Evolutionary conservation across 768 basidiomycete species (phyloP), one percentile per base, ranked within the genome.

Genomic region (Cantharellus cinnabarinus): DNA sequence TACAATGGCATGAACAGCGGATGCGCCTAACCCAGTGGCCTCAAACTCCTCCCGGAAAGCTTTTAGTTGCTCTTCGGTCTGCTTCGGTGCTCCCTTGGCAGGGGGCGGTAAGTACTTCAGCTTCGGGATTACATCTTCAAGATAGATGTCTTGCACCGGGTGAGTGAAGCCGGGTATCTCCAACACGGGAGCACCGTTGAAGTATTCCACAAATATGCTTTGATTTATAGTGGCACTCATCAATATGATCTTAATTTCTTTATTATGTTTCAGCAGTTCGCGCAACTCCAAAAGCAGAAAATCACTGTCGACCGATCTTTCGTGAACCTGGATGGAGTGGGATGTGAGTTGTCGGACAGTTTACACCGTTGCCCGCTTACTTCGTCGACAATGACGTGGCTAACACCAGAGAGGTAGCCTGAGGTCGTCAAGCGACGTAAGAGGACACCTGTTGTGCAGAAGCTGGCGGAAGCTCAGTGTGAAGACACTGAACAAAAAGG

Each of bases 151-250:
- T 41, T 73, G 73, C 3, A 94, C 83, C 2, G 86, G 88, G 67
- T 85, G 74, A 1, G 84, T 78, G 64, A 80, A 79, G 1, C 93
- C 93, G 2, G 89, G 88, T 37, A 97, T 95, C 37, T 75, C 77
- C 58, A 95, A 71, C 53, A 87, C 73, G 0, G 93, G 89, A 2
- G 89, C 89, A 29, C 77, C 75, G 56, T 79, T 68, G 66, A 94
- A 95, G 68, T 97, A 97, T 59, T 77, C 75, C 54, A 82, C 72
- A 64, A 90, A 91, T n/a, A 75, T 78, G 62, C 86, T 76, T 61
- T 90, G 87, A 65, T 95, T 93, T 69, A 94, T 93, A 0, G 93
- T 97, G 3, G 93, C 93, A 40, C 86, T 89, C 90, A 95, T 95
- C 52, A 94, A 75, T 29, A 93, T 71, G 29, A 97, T 75, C 67